Evolutionary conservation across 2,329 filamentous ascomycete genomes (phyloP).

Genomic region (Raffaelea ambrosiae): DNA sequence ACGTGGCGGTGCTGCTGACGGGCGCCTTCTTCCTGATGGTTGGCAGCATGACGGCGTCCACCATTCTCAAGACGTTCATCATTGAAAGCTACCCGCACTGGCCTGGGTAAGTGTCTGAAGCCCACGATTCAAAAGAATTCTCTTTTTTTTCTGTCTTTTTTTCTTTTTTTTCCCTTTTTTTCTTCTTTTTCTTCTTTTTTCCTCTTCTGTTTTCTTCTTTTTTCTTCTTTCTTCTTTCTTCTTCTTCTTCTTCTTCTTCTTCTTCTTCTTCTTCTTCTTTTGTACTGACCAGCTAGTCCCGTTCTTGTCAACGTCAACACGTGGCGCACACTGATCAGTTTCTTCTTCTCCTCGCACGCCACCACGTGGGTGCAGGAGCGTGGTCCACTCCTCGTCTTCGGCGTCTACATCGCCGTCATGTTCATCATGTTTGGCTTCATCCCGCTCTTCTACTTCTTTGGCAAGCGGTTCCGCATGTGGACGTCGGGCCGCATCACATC

Average conservation of each 20-base stretch:
- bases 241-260: too few species aligned
- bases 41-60: slow-evolving; percentile 18
- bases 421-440: slow-evolving; percentile 20
- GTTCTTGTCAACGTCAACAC: slow-evolving; percentile 24
- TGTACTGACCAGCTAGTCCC: slow-evolving; percentile 14
- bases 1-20: slow-evolving; percentile 19
- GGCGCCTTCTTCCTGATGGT: slow-evolving; percentile 20
- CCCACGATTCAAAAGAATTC: background rate
- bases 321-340: slow-evolving; percentile 20
- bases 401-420: slow-evolving; percentile 20
- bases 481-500: slow-evolving; percentile 17
- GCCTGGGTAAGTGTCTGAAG: slow-evolving; percentile 11
- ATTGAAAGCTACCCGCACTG: slow-evolving; percentile 24
- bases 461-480: slow-evolving; percentile 17
- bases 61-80: slow-evolving; percentile 22
- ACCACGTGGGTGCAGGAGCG: slow-evolving; percentile 20
- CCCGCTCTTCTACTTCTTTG: slow-evolving; percentile 18
- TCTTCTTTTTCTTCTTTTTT: too few species aligned
- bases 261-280: too few species aligned
- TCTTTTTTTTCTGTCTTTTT: too few species aligned
- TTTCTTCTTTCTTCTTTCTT: too few species aligned
- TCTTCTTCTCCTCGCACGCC: slow-evolving; percentile 21
- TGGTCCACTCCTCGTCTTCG: slow-evolving; percentile 19
- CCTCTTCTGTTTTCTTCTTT: too few species aligned
- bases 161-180: too few species aligned